Percentiles rank a stretch among this genome's conserved stretches.
Evolutionary conservation across 306 rosid species (phyloP).

Genomic region (Medicago arabica): DNA sequence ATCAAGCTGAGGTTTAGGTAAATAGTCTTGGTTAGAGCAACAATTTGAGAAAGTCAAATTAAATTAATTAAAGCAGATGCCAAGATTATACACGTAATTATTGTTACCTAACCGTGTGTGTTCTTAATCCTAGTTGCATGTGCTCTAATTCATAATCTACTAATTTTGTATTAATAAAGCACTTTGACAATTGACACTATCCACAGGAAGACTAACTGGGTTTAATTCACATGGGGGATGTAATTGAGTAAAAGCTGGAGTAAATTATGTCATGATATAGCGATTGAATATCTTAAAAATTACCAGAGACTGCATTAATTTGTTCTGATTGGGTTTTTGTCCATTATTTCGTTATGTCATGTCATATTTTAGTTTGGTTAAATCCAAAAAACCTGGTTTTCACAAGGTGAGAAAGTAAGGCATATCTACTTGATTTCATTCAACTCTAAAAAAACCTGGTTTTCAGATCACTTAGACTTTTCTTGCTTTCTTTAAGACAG

Average conservation of each 20-base stretch:
- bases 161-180: neutral
- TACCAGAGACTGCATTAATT: neutral
- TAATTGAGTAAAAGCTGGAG: neutral
- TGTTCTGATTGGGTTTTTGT: neutral
- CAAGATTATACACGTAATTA: no score
- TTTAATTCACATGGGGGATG: neutral
- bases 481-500: no score
- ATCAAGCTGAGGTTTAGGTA: no score
- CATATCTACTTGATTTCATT: neutral
- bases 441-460: no score
- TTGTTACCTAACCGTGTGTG: no score
- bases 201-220: neutral
- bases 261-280: neutral
- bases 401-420: constrained; percentile 1
- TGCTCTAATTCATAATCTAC: neutral
- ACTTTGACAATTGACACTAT: neutral
- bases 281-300: neutral
- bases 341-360: neutral
- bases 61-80: neutral
- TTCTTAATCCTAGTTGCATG: neutral
- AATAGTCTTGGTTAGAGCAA: no score
- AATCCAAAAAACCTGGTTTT: neutral
- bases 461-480: no score
- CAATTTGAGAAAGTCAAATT: no score
- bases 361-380: neutral